A percentile compares a stretch with the other conserved stretches of the same genome.
Conservation (phyloP, 2,329 filamentous ascomycete genomes). For the Diaporthe destruens region DNA sequence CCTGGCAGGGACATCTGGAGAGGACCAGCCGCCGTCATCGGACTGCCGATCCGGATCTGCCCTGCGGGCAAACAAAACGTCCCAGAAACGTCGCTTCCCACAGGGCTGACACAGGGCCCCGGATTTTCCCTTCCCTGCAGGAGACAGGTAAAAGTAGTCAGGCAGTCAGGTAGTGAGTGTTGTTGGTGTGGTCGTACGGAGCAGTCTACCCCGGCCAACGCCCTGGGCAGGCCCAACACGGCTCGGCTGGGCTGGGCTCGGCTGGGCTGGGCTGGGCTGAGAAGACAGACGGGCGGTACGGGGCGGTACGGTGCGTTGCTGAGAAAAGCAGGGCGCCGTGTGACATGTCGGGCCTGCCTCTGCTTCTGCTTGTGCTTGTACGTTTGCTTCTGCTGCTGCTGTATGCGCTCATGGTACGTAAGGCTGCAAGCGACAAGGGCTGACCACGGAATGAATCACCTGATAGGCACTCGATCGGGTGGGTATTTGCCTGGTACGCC, state of each 20-base stretch:
- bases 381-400: no score
- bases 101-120: conserved; percentile 30
- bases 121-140: conserved; percentile 24
- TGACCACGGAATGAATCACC: conserved; percentile 9
- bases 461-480: neutral
- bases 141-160: neutral
- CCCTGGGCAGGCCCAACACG: neutral
- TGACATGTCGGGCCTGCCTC: conserved; percentile 14
- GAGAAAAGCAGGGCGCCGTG: neutral
- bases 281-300: neutral
- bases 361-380: neutral
- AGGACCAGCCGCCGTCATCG: conserved; percentile 20
- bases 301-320: neutral
- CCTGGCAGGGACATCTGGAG: neutral
- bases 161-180: no score
- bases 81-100: conserved; percentile 24
- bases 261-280: no score
- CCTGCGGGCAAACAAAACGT: conserved; percentile 13
- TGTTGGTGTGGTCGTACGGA: no score
- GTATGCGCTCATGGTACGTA: conserved; percentile 11
- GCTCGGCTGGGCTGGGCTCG: no score
- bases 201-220: neutral
- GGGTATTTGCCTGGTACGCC: neutral
- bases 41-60: conserved; percentile 33
- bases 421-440: conserved; percentile 24